Percentiles rank a stretch among this genome's conserved stretches.
phyloP scores from a whole-genome alignment of 441 rosid species.

The Sinapis alba region DNA sequence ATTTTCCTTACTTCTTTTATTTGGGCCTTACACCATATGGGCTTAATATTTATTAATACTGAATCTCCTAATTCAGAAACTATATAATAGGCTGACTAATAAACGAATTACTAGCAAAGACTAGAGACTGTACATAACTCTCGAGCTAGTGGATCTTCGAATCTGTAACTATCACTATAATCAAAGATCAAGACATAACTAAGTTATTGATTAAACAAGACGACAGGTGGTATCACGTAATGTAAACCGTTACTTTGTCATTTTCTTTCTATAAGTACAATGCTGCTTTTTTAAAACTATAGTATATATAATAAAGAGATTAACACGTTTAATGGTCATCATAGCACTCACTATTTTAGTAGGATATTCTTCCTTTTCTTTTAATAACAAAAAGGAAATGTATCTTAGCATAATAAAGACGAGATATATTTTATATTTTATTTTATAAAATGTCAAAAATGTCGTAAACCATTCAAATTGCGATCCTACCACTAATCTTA shows the following conservation, averaged over 20 bases:
- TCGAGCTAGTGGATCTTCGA: not conserved
- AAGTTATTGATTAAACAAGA: not conserved
- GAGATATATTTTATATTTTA: not conserved
- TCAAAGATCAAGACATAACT: not conserved
- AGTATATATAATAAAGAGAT: not conserved
- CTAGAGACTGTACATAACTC: too few relatives aligned
- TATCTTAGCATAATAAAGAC: not conserved
- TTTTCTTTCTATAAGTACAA: not conserved
- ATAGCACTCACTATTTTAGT: not conserved
- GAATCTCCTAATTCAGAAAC: not conserved
- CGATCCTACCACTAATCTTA: slow-evolving; percentile 14
- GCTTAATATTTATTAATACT: not conserved
- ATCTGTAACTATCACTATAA: not conserved
- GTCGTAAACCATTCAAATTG: slow-evolving; percentile 22
- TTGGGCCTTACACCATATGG: slow-evolving; percentile 9
- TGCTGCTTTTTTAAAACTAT: too few relatives aligned
- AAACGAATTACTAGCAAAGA: not conserved
- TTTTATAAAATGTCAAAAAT: not conserved
- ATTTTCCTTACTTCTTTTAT: not conserved
- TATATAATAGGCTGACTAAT: not conserved
- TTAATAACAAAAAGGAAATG: not conserved
- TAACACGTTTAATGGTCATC: not conserved
- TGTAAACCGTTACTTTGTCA: not conserved
- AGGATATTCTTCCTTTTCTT: not conserved
- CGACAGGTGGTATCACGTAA: not conserved